Conservation (phyloP, 345 rosid genomes). For the Camelina hispida region DNA sequence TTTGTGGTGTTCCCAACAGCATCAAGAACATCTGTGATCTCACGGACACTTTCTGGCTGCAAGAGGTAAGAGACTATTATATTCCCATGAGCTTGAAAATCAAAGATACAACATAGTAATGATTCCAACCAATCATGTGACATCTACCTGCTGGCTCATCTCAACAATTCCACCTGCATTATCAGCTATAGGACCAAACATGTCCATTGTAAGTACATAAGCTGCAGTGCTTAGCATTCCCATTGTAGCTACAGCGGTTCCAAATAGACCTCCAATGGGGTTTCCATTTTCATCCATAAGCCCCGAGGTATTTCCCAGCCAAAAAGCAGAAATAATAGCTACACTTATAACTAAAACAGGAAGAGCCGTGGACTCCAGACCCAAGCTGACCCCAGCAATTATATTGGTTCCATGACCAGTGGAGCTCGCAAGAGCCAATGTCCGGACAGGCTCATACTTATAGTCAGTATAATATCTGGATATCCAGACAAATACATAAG, state of each 20-base stretch:
- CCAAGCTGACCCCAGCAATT: constrained; percentile 98
- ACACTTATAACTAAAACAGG: constrained; percentile 91
- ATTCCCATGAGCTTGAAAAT: not conserved
- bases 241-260: constrained; percentile 99
- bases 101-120: not conserved
- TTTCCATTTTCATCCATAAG: constrained; percentile 84
- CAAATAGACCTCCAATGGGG: constrained; percentile 95
- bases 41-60: constrained; percentile 97
- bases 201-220: constrained; percentile 98
- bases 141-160: constrained; percentile 96
- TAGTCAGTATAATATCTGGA: constrained; percentile 97
- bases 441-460: constrained; percentile 97
- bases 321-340: constrained; percentile 80
- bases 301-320: constrained; percentile 96
- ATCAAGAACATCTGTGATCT: constrained; percentile 96
- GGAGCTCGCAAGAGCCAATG: constrained; percentile 94
- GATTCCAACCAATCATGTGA: constrained; percentile 8
- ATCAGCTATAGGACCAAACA: constrained; percentile 99
- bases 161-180: constrained; percentile 99
- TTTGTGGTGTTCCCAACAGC: constrained; percentile 99
- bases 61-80: constrained; percentile 30
- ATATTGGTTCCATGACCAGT: constrained; percentile 99
- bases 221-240: constrained; percentile 99
- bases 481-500: constrained; percentile 89
- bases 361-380: constrained; percentile 96